A percentile compares a stretch with the other conserved stretches of the same genome.
phyloP scores from a whole-genome alignment of 305 asterid species.

The Rubia peregrina region DNA sequence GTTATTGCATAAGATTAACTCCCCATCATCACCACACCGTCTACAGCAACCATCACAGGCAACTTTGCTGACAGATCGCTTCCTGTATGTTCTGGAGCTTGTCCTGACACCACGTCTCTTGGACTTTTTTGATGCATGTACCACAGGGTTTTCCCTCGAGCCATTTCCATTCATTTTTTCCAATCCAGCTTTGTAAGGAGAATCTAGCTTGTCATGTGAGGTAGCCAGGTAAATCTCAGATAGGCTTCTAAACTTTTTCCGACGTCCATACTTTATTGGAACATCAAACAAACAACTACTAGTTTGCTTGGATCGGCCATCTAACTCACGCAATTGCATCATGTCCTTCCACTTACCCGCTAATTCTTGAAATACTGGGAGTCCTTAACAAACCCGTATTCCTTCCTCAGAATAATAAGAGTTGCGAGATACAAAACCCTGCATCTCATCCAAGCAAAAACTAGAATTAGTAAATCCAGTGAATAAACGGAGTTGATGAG shows the following conservation, averaged over 20 bases:
- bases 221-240: conserved; percentile 51
- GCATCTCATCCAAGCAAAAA: conserved; percentile 14
- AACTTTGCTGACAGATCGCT: conserved; percentile 45
- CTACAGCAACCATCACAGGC: conserved; percentile 96
- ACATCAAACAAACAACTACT: conserved; percentile 48
- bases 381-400: conserved; percentile 16
- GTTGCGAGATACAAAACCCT: neutral
- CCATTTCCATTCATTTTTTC: conserved; percentile 16
- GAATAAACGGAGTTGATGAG: too few relatives aligned
- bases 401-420: conserved; percentile 18
- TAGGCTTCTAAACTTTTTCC: conserved; percentile 55
- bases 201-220: conserved; percentile 20
- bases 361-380: conserved; percentile 38
- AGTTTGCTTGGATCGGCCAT: conserved; percentile 32
- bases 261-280: conserved; percentile 33
- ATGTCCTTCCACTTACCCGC: conserved; percentile 26
- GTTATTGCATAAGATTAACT: conserved; percentile 85
- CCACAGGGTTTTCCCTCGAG: neutral
- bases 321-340: conserved; percentile 35
- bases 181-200: conserved; percentile 11
- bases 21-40: conserved; percentile 94
- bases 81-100: conserved; percentile 37
- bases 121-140: conserved; percentile 33
- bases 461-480: neutral
- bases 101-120: conserved; percentile 41